Evolutionary conservation across 2,329 filamentous ascomycete genomes (phyloP).

Genomic region (Amauroascus niger): DNA sequence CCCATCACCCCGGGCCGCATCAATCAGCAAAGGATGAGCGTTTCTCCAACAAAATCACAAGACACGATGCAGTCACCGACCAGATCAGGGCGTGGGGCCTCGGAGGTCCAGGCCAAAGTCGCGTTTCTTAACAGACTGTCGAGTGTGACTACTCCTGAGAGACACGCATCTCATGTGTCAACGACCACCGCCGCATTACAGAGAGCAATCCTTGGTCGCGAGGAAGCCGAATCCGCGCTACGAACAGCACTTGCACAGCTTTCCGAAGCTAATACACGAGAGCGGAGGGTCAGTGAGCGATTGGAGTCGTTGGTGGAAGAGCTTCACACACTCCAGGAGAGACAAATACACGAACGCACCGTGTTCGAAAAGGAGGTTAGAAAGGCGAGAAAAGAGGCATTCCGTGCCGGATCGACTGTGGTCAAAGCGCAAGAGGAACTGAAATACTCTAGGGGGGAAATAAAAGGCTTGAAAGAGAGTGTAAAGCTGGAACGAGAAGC

Average conservation of each 20-base stretch:
- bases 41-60: slow-evolving; percentile 32
- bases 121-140: slow-evolving; percentile 41
- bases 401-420: slow-evolving; percentile 46
- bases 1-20: slow-evolving; percentile 42
- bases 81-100: slow-evolving; percentile 29
- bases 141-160: slow-evolving; percentile 23
- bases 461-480: slow-evolving; percentile 45
- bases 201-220: slow-evolving; percentile 37
- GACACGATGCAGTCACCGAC: slow-evolving; percentile 30
- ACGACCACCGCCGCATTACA: slow-evolving; percentile 38
- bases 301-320: slow-evolving; percentile 44
- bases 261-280: slow-evolving; percentile 35
- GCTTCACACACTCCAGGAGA: slow-evolving; percentile 42
- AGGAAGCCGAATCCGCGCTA: slow-evolving; percentile 38
- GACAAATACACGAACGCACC: slow-evolving; percentile 39
- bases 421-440: slow-evolving; percentile 47
- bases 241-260: slow-evolving; percentile 29
- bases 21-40: slow-evolving; percentile 38
- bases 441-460: slow-evolving; percentile 35
- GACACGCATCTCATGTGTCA: slow-evolving; percentile 24
- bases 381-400: slow-evolving; percentile 48
- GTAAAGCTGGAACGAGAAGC: slow-evolving; percentile 41
- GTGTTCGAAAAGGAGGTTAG: slow-evolving; percentile 50
- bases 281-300: slow-evolving; percentile 37
- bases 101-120: slow-evolving; percentile 42